Evolutionary conservation across 768 basidiomycete genomes (phyloP).

Genomic region (Lactarius pseudohatsudake): DNA sequence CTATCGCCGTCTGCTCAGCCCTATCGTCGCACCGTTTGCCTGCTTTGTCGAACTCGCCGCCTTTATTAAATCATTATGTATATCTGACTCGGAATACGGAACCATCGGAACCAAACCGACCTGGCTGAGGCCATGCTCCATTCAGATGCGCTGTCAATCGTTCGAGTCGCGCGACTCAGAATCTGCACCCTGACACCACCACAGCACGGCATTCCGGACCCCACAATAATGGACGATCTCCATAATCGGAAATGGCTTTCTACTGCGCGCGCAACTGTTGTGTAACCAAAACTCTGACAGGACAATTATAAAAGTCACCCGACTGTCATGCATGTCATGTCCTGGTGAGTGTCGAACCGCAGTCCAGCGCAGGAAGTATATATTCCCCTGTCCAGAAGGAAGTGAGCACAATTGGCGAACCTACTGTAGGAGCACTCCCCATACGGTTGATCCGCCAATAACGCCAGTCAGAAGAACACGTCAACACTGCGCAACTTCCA

Average conservation of each 20-base stretch:
- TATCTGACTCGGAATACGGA: background rate
- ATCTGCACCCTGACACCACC: background rate
- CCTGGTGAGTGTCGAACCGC: background rate
- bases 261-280: too few species aligned
- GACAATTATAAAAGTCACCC: too few species aligned
- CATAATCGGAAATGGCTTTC: too few species aligned
- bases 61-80: background rate
- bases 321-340: too few species aligned
- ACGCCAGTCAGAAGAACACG: background rate
- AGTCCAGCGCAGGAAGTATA: background rate
- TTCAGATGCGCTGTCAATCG: background rate
- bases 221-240: background rate
- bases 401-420: background rate
- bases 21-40: conserved; percentile 11
- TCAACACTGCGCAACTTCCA: background rate
- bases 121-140: too few species aligned
- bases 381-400: background rate
- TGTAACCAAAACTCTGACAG: too few species aligned
- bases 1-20: conserved; percentile 18
- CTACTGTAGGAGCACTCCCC: background rate
- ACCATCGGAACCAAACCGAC: too few species aligned
- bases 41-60: background rate
- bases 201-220: background rate
- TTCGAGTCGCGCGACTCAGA: background rate
- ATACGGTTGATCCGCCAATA: background rate